These are phyloP conservation scores for Perkinsus chesapeaki DNA, from an alignment of 169 alveolate genomes.

Conservation along the genomic window DNA sequence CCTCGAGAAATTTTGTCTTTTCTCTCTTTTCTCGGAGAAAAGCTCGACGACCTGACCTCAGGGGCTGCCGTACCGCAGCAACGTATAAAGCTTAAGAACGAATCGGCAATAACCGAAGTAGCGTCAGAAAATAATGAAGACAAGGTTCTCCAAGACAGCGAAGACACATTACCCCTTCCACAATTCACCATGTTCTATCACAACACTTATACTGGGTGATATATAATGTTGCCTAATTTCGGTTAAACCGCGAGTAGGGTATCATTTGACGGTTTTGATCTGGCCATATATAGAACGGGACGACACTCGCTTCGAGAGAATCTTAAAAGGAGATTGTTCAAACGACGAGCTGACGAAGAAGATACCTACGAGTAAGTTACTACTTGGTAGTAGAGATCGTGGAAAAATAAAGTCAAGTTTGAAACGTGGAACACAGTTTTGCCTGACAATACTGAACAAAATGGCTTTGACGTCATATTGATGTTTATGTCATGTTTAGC, in stretches of 20 bases:
- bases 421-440: too few species aligned
- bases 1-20: neutral
- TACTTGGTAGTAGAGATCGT: too few species aligned
- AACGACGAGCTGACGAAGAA: neutral
- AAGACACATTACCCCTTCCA: neutral
- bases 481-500: too few species aligned
- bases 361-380: neutral
- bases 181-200: neutral
- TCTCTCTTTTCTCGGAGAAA: neutral
- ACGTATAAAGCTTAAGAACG: neutral
- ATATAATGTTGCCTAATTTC: neutral
- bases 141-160: neutral
- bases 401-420: too few species aligned
- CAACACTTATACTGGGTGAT: neutral
- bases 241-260: neutral
- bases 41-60: neutral
- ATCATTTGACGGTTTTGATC: neutral
- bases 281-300: neutral
- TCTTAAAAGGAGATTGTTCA: neutral
- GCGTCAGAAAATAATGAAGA: neutral
- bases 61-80: neutral
- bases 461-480: too few species aligned
- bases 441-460: too few species aligned
- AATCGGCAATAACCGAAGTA: neutral
- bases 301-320: neutral